A percentile compares a stretch with the other conserved stretches of the same genome.
Conservation (phyloP, 805 yeast species). For the Barnettozyma wickerhamii region DNA sequence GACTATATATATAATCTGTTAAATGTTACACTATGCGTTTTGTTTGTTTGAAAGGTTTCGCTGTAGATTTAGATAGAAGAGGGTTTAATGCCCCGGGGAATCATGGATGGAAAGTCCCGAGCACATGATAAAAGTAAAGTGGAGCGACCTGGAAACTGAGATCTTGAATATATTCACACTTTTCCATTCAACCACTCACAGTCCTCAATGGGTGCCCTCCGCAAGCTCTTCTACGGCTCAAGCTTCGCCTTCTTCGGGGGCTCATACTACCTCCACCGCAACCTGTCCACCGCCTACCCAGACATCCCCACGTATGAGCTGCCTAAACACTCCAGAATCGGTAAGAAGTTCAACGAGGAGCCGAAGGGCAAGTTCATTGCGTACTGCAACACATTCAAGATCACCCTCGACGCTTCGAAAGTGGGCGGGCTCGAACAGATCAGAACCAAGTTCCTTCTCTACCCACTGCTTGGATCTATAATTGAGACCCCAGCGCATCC, state of each 20-base stretch:
- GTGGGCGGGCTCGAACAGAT: not conserved
- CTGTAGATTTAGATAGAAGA: too few species aligned
- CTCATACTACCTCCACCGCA: slow-evolving; percentile 14
- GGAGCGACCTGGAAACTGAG: too few species aligned
- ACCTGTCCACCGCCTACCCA: slow-evolving; percentile 15
- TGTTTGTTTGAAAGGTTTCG: too few species aligned
- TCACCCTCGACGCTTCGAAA: slow-evolving; percentile 6
- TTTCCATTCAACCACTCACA: too few species aligned
- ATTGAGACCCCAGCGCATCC: slow-evolving; percentile 2
- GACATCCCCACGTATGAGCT: slow-evolving; percentile 18
- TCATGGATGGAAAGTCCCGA: too few species aligned
- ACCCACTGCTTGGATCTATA: not conserved
- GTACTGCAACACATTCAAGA: slow-evolving; percentile 19
- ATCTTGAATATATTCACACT: too few species aligned
- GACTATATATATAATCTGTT: too few species aligned
- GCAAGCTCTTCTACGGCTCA: slow-evolving; percentile 13
- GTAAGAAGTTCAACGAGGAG: slow-evolving; percentile 7
- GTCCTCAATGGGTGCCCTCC: slow-evolving; percentile 9
- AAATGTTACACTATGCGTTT: too few species aligned
- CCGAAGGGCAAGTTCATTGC: slow-evolving; percentile 13
- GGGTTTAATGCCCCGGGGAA: too few species aligned
- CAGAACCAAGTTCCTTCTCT: slow-evolving; percentile 1
- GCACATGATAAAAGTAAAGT: too few species aligned
- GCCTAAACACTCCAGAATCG: slow-evolving; percentile 14
- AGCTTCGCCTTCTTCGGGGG: slow-evolving; percentile 13